These are phyloP conservation scores for Fusarium sp. DNA, from an alignment of 2,329 filamentous ascomycete genomes.

Conservation along the genomic window DNA sequence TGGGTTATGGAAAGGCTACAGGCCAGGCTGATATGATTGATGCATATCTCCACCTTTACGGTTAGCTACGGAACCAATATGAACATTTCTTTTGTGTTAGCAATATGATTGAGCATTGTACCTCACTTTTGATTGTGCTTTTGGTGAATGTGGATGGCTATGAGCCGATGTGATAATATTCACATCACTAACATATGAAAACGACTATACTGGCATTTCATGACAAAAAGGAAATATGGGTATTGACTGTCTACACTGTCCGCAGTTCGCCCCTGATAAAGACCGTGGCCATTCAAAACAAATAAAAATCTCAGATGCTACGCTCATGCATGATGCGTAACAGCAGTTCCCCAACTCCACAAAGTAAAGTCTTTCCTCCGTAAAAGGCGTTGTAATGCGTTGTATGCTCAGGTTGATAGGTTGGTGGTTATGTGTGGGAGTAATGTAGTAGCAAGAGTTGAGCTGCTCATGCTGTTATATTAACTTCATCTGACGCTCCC, in stretches of 20 bases:
- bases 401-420: conserved; percentile 34
- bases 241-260: conserved; percentile 50
- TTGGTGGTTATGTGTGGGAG: conserved; percentile 2
- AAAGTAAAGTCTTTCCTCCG: conserved; percentile 43
- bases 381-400: conserved; percentile 38
- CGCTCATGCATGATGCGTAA: conserved; percentile 43
- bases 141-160: conserved; percentile 4
- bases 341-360: conserved; percentile 45
- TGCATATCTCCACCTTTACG: conserved; percentile 29
- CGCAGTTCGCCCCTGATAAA: conserved; percentile 45
- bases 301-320: conserved; percentile 41
- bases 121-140: not conserved
- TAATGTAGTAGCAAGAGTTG: conserved; percentile 22
- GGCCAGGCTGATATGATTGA: conserved; percentile 37
- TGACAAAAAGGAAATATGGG: conserved; percentile 49
- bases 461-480: conserved; percentile 17
- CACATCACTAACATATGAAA: conserved; percentile 19
- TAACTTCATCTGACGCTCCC: conserved; percentile 38
- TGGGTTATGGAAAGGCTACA: conserved; percentile 31
- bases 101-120: not conserved
- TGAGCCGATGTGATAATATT: not conserved
- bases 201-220: conserved; percentile 16
- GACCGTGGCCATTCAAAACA: conserved; percentile 37
- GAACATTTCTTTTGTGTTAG: conserved; percentile 39
- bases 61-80: conserved; percentile 39